Conservation (phyloP, 1,284 basidiomycete genomes). For the Sporisorium scitamineum region DNA sequence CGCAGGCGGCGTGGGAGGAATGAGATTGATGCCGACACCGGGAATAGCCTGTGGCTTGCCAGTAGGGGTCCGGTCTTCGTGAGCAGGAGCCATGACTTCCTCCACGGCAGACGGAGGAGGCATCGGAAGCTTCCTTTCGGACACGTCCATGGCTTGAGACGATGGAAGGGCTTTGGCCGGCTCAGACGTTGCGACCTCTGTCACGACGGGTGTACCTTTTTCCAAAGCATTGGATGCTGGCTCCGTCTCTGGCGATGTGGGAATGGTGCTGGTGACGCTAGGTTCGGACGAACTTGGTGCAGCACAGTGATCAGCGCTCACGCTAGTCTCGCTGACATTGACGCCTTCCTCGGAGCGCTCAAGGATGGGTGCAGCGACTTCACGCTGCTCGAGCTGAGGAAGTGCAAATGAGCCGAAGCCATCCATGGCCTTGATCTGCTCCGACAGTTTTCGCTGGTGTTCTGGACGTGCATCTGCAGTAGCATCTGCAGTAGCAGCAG, state of each 20-base stretch:
- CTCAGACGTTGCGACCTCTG: slow-evolving; percentile 5
- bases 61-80: slow-evolving; percentile 49
- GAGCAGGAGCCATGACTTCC: slow-evolving; percentile 27
- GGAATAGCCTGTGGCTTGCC: slow-evolving; percentile 33
- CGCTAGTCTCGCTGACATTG: slow-evolving; percentile 1
- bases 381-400: slow-evolving; percentile 21
- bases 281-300: slow-evolving; percentile 39
- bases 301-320: slow-evolving; percentile 7
- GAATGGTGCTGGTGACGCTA: slow-evolving; percentile 52
- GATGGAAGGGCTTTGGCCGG: slow-evolving; percentile 3
- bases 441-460: slow-evolving; percentile 25
- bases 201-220: slow-evolving; percentile 2
- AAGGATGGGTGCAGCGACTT: slow-evolving; percentile 4
- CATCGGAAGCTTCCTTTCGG: slow-evolving; percentile 53
- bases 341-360: not conserved
- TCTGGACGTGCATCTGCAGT: slow-evolving; percentile 16
- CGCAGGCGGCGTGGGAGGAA: slow-evolving; percentile 64
- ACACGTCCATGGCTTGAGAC: slow-evolving; percentile 3
- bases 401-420: slow-evolving; percentile 31
- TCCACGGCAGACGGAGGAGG: slow-evolving; percentile 47
- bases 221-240: not conserved
- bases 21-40: slow-evolving; percentile 58
- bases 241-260: slow-evolving; percentile 45
- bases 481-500: not conserved
- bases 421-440: slow-evolving; percentile 27